These are phyloP conservation scores for Fusarium sp. DNA, from an alignment of 2,329 filamentous ascomycete genomes.

Conservation along the genomic window DNA sequence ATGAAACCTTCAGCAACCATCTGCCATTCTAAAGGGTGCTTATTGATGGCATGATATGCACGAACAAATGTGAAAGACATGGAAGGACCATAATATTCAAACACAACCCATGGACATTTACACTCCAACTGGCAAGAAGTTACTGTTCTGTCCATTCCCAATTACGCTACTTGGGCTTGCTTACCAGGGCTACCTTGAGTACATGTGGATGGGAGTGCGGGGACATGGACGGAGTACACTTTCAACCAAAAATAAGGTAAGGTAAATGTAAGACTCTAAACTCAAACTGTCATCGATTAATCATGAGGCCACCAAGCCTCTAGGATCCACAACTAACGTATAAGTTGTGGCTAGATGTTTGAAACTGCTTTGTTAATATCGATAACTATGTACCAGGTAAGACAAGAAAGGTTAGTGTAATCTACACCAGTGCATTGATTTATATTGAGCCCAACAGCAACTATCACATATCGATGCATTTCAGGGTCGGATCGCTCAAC, in stretches of 20 bases:
- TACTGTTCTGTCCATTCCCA: background rate
- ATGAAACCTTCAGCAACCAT: conserved; percentile 27
- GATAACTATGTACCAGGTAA: background rate
- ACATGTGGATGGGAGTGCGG: background rate
- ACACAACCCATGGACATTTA: background rate
- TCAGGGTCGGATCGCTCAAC: background rate
- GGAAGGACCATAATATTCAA: background rate
- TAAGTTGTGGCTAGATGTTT: background rate
- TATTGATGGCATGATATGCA: background rate
- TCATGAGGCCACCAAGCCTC: background rate
- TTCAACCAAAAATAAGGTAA: background rate
- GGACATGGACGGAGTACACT: background rate
- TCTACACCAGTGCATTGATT: background rate
- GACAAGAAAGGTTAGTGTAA: background rate
- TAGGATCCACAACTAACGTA: background rate
- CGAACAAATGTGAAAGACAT: background rate
- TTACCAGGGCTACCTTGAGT: background rate
- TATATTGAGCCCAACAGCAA: background rate
- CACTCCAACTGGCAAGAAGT: background rate
- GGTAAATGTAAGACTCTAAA: background rate
- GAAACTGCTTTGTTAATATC: background rate
- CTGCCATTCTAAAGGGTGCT: background rate
- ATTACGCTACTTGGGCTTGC: background rate
- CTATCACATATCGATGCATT: background rate
- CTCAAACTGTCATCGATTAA: background rate